A percentile compares a stretch with the other conserved stretches of the same genome.
These are phyloP conservation scores for Maudiozyma bulderi DNA, from an alignment of 805 yeast species.

Conservation along the genomic window DNA sequence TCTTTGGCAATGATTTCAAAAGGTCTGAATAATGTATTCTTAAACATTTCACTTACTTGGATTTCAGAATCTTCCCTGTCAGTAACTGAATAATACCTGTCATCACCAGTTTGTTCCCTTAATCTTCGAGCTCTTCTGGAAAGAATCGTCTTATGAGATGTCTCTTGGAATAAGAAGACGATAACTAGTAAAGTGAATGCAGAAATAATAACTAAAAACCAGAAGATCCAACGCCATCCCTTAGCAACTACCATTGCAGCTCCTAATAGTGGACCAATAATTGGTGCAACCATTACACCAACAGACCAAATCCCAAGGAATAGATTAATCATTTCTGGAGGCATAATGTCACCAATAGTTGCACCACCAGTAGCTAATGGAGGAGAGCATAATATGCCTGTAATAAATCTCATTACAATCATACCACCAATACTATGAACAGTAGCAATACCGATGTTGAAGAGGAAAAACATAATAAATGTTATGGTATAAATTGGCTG, in stretches of 20 bases:
- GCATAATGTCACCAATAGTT: constrained; percentile 39
- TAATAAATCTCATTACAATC: constrained; percentile 40
- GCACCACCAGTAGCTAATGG: constrained; percentile 50
- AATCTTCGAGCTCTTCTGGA: constrained; percentile 45
- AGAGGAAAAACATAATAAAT: constrained; percentile 35
- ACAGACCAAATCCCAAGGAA: constrained; percentile 43
- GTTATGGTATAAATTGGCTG: constrained; percentile 39
- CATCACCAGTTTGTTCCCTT: constrained; percentile 45
- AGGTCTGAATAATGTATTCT: constrained; percentile 52
- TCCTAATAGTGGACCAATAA: constrained; percentile 41
- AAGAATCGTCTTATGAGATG: constrained; percentile 36
- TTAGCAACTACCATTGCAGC: constrained; percentile 23
- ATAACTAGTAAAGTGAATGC: constrained; percentile 27
- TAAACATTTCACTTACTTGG: neutral
- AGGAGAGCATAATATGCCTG: constrained; percentile 48
- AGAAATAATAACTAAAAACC: constrained; percentile 35
- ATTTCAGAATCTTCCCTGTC: constrained; percentile 53
- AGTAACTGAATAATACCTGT: constrained; percentile 69
- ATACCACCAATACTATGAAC: constrained; percentile 40
- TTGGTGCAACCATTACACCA: constrained; percentile 45
- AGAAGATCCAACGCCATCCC: constrained; percentile 44
- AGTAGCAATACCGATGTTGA: constrained; percentile 49
- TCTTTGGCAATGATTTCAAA: constrained; percentile 51
- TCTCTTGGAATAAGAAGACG: constrained; percentile 38
- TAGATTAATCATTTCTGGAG: constrained; percentile 34